Conservation (phyloP, 148 eudicot species). For the Rhododendron henanense region DNA sequence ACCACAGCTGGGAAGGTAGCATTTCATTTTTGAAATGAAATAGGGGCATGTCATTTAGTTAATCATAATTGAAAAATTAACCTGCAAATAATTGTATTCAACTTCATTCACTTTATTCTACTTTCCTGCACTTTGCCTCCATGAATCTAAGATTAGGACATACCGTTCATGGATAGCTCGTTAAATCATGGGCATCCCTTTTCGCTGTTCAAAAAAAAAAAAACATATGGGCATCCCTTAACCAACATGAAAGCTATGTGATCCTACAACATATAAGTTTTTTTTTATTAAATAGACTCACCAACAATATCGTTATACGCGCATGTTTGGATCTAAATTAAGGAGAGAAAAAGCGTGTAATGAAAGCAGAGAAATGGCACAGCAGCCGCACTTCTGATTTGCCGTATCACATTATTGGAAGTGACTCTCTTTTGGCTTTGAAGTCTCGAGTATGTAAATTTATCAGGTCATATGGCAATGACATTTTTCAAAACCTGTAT, state of each 20-base stretch:
- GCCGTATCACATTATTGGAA: not conserved
- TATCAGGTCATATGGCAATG: not conserved
- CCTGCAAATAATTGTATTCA: not conserved
- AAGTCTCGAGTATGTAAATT: not conserved
- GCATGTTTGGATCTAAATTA: not conserved
- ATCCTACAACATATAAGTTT: not conserved
- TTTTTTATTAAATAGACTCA: not conserved
- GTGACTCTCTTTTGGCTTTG: not conserved
- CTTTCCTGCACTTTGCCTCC: not conserved
- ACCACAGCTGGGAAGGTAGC: constrained; percentile 14
- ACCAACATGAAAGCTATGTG: not conserved
- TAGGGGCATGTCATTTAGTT: constrained; percentile 14
- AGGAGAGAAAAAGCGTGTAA: not conserved
- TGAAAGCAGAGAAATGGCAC: not conserved
- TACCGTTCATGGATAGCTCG: not conserved
- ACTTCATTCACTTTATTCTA: not conserved
- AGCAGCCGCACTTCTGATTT: not conserved
- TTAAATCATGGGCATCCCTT: not conserved
- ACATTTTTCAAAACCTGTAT: not conserved
- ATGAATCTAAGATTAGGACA: not conserved
- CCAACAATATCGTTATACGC: not conserved
- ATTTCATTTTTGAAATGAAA: constrained; percentile 13
- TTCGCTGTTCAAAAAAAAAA: no score
- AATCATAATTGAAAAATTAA: constrained; percentile 11
- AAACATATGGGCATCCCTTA: no score